phyloP scores from a whole-genome alignment of 345 rosid genomes.

The Brassica cretica region DNA sequence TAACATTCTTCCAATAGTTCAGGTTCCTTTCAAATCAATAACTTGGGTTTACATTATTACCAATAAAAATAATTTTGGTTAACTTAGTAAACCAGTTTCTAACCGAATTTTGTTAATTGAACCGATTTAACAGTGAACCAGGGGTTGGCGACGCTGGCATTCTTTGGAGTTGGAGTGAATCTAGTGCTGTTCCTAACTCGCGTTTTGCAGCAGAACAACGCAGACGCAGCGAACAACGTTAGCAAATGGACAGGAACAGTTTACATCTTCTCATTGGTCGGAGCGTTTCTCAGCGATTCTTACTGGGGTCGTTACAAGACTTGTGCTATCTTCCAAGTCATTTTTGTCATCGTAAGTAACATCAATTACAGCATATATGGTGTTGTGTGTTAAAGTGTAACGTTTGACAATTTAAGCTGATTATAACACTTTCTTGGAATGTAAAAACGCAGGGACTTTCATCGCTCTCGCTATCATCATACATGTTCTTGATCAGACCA shows the following conservation, averaged over 20 bases:
- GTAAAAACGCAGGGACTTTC: slow-evolving; percentile 67
- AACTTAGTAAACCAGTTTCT: slow-evolving; percentile 21
- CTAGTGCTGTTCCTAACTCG: slow-evolving; percentile 94
- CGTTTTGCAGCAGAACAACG: slow-evolving; percentile 86
- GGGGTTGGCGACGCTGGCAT: slow-evolving; percentile 94
- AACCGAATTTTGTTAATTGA: not conserved
- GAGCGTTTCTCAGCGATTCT: slow-evolving; percentile 96
- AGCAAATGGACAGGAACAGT: slow-evolving; percentile 99
- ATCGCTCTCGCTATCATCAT: slow-evolving; percentile 69
- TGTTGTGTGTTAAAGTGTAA: not conserved
- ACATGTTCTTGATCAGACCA: slow-evolving; percentile 77
- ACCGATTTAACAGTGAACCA: slow-evolving; percentile 74
- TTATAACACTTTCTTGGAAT: not conserved
- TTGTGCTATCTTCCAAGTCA: slow-evolving; percentile 90
- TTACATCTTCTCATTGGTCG: slow-evolving; percentile 94
- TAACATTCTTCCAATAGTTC: slow-evolving; percentile 31
- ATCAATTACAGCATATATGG: not conserved
- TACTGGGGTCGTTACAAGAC: slow-evolving; percentile 99
- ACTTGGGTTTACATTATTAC: not conserved
- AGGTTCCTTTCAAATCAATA: slow-evolving; percentile 31
- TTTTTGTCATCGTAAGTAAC: slow-evolving; percentile 82
- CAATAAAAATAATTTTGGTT: slow-evolving; percentile 23
- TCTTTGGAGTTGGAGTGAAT: slow-evolving; percentile 98
- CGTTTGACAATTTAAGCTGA: not conserved
- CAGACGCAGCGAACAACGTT: slow-evolving; percentile 93